A percentile compares a stretch with the other conserved stretches of the same genome.
Evolutionary conservation across 352 stramenopile genomes (phyloP).

Genomic region (Pythium sukuiense): DNA sequence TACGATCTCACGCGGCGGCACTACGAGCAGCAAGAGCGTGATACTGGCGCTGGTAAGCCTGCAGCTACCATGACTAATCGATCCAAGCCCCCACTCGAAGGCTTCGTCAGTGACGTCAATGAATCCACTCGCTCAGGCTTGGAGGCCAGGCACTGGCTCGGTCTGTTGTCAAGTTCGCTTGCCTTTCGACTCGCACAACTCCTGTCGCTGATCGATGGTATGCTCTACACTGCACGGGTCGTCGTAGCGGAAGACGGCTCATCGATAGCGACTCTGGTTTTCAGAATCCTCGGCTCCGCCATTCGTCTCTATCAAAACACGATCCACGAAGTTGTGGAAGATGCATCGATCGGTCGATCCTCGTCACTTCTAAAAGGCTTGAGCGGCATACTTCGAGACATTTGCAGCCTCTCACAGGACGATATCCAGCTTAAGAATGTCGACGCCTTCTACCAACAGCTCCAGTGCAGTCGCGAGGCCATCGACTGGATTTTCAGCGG

Average conservation of each 20-base stretch:
- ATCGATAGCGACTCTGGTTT: neutral
- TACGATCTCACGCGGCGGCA: neutral
- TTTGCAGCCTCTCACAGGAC: conserved; percentile 11
- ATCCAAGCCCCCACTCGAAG: neutral
- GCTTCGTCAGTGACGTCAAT: conserved; percentile 12
- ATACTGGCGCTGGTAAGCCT: neutral
- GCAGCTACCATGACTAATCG: neutral
- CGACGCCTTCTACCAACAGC: conserved; percentile 12
- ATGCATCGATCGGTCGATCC: conserved; percentile 3
- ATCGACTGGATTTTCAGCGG: conserved; percentile 16
- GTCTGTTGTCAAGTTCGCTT: neutral
- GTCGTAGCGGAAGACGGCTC: neutral
- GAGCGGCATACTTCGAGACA: neutral
- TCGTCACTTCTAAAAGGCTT: conserved; percentile 18
- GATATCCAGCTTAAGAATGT: neutral
- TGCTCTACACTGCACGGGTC: neutral
- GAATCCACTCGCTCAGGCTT: conserved; percentile 24
- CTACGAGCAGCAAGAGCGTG: neutral
- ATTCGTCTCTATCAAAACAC: neutral
- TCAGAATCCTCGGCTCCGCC: neutral
- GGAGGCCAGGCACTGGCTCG: conserved; percentile 29
- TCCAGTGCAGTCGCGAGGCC: conserved; percentile 9
- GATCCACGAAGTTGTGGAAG: conserved; percentile 14
- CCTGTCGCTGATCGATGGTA: neutral
- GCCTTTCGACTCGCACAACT: conserved; percentile 7